phyloP scores from a whole-genome alignment of 1,139 yeast genomes.

The Candida gigantensis region DNA sequence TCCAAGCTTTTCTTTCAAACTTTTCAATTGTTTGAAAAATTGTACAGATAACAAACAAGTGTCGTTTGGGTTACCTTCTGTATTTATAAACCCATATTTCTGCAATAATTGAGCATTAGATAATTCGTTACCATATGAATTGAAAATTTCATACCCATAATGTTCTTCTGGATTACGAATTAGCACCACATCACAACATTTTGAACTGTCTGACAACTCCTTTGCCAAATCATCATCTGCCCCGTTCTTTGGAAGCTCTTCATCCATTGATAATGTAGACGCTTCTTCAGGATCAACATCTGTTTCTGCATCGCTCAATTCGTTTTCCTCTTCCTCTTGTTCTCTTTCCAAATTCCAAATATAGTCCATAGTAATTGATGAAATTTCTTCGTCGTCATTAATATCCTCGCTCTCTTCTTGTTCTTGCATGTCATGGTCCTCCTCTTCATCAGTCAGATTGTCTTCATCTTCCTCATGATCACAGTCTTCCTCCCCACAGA shows the following conservation, averaged over 20 bases:
- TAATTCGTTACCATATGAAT: slow-evolving; percentile 71
- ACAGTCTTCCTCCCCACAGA: slow-evolving; percentile 73
- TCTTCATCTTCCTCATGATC: slow-evolving; percentile 41
- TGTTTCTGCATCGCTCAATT: slow-evolving; percentile 28
- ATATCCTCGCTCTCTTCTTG: slow-evolving; percentile 8
- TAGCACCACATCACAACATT: slow-evolving; percentile 60
- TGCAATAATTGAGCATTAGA: slow-evolving; percentile 67
- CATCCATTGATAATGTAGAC: slow-evolving; percentile 22
- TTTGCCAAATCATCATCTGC: slow-evolving; percentile 29
- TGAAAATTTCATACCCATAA: slow-evolving; percentile 59
- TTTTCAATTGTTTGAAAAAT: slow-evolving; percentile 42
- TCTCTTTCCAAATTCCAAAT: too few relatives aligned
- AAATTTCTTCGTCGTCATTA: slow-evolving; percentile 11
- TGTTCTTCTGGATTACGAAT: slow-evolving; percentile 41
- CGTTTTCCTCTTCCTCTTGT: slow-evolving; percentile 27
- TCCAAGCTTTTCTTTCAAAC: slow-evolving; percentile 22
- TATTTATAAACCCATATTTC: slow-evolving; percentile 69
- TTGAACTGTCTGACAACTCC: slow-evolving; percentile 36
- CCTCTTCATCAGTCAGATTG: slow-evolving; percentile 18
- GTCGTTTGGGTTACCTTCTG: slow-evolving; percentile 54
- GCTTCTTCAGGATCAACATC: slow-evolving; percentile 29
- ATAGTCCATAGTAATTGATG: slow-evolving; percentile 39
- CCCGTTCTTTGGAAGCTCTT: slow-evolving; percentile 23
- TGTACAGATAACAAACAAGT: slow-evolving; percentile 58
- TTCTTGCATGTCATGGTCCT: slow-evolving; percentile 21